Conservation (phyloP, 148 eudicot genomes). For the Arbutus unedo region DNA sequence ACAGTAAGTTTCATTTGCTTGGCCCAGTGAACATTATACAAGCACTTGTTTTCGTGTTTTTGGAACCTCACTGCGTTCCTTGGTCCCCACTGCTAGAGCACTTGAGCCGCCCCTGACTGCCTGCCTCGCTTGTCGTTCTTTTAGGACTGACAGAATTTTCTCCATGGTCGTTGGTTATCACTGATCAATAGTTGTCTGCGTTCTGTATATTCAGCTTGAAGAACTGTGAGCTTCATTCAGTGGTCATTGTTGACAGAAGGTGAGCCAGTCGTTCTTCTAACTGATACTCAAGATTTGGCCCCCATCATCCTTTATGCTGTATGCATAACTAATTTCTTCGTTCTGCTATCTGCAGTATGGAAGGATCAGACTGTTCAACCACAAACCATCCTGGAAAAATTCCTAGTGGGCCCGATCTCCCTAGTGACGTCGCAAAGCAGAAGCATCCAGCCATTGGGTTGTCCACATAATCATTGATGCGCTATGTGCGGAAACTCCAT, state of each 20-base stretch:
- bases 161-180: neutral
- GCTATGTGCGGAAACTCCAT: neutral
- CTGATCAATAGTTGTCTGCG: neutral
- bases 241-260: slow-evolving; percentile 75
- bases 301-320: neutral
- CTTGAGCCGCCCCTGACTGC: neutral
- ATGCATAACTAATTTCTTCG: neutral
- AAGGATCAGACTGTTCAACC: slow-evolving; percentile 35
- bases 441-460: neutral
- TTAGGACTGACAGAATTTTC: neutral
- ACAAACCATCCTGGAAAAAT: slow-evolving; percentile 56
- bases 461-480: neutral
- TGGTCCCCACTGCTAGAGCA: neutral
- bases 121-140: neutral
- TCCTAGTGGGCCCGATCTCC: slow-evolving; percentile 52
- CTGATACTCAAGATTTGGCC: neutral
- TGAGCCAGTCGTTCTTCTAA: slow-evolving; percentile 20
- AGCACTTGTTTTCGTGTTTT: neutral
- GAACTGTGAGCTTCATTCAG: slow-evolving; percentile 84
- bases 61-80: neutral
- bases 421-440: slow-evolving; percentile 38
- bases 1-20: neutral
- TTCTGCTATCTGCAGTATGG: slow-evolving; percentile 36
- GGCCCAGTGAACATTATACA: neutral
- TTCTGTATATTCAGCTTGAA: slow-evolving; percentile 48